Conservation (phyloP, 108 stramenopile genomes). For the Fistulifera solaris region DNA sequence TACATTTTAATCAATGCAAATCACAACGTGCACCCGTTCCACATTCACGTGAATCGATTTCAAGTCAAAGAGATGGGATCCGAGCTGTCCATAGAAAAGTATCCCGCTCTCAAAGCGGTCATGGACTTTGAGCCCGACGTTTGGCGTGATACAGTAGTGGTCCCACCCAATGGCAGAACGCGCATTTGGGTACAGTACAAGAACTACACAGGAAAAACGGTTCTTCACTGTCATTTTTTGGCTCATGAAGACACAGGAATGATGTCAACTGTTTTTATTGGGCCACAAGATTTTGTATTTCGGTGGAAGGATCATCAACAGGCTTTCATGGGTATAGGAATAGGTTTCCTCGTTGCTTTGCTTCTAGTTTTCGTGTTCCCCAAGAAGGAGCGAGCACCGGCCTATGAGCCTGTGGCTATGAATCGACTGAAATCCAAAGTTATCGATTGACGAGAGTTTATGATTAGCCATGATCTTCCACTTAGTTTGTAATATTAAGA, state of each 20-base stretch:
- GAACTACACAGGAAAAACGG: constrained; percentile 39
- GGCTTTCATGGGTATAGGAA: constrained; percentile 11
- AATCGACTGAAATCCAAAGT: constrained; percentile 28
- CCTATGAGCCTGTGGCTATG: constrained; percentile 16
- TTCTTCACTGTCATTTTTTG: constrained; percentile 41
- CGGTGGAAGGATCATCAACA: constrained; percentile 14
- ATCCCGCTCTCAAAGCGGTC: constrained; percentile 23
- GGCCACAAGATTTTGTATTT: constrained; percentile 12
- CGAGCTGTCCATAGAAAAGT: constrained; percentile 23
- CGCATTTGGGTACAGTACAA: constrained; percentile 32
- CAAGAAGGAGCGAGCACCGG: not conserved
- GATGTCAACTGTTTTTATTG: constrained; percentile 41
- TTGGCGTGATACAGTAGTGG: constrained; percentile 38
- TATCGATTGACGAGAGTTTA: constrained; percentile 10
- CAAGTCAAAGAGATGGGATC: constrained; percentile 42
- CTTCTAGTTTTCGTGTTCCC: not conserved
- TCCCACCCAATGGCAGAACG: constrained; percentile 36
- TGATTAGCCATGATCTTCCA: no score
- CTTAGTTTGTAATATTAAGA: no score
- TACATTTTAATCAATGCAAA: constrained; percentile 37
- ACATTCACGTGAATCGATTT: constrained; percentile 46
- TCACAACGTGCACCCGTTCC: constrained; percentile 46
- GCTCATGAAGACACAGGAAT: constrained; percentile 54
- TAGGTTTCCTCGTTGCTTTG: constrained; percentile 3
- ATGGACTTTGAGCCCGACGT: constrained; percentile 17